Percentiles rank a stretch among this genome's conserved stretches.
phyloP scores from a whole-genome alignment of 2,329 filamentous ascomycete species.

The Zarea fungicola region DNA sequence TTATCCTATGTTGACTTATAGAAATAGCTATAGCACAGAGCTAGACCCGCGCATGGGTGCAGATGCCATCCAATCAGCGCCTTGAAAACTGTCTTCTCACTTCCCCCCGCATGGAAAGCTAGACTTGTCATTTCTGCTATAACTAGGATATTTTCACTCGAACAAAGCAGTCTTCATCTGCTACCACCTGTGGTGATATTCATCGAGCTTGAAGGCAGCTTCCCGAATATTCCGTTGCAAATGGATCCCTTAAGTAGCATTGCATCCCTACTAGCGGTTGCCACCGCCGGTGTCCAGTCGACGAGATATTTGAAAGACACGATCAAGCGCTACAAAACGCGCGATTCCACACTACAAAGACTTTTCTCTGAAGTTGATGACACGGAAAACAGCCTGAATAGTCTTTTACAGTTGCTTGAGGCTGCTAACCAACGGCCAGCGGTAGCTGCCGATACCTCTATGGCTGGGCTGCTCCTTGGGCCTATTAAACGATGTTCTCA shows the following conservation, averaged over 20 bases:
- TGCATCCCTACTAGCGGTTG: slow-evolving; percentile 26
- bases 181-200: too few species aligned
- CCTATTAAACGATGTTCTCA: slow-evolving; percentile 31
- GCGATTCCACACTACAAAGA: slow-evolving; percentile 28
- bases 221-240: too few species aligned
- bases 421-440: not conserved
- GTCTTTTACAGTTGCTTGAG: slow-evolving; percentile 21
- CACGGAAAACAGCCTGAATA: slow-evolving; percentile 27
- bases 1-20: too few species aligned
- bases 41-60: too few species aligned
- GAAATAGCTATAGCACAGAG: too few species aligned
- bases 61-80: too few species aligned
- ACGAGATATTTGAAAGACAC: slow-evolving; percentile 27
- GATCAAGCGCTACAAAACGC: slow-evolving; percentile 29
- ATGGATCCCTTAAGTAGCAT: slow-evolving; percentile 30
- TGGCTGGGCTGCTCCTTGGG: slow-evolving; percentile 28
- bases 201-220: too few species aligned
- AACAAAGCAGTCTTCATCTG: too few species aligned
- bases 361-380: slow-evolving; percentile 29
- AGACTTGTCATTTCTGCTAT: too few species aligned
- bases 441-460: slow-evolving; percentile 18
- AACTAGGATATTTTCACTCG: too few species aligned
- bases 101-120: too few species aligned
- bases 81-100: too few species aligned
- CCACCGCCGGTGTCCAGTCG: slow-evolving; percentile 30